Conservation (phyloP, 2,329 filamentous ascomycete genomes). For the Fusarium sp. region DNA sequence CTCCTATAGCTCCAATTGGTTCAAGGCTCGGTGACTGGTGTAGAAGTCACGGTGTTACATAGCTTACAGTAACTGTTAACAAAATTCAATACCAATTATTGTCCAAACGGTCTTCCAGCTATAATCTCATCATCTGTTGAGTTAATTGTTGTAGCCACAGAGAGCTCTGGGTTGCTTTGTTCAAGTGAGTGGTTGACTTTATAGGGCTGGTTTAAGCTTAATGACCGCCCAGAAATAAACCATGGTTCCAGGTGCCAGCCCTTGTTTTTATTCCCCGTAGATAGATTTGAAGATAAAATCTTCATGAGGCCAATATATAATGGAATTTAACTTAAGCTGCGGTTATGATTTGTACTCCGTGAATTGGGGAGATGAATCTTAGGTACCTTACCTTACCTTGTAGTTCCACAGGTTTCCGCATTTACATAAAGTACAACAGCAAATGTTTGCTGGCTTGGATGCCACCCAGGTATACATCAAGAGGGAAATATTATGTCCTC, state of each 20-base stretch:
- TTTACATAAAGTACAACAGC: too few relatives aligned
- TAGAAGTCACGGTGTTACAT: neutral
- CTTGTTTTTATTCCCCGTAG: neutral
- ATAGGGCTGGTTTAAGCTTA: constrained; percentile 1
- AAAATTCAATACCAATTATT: neutral
- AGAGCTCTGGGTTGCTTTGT: neutral
- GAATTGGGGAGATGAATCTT: too few relatives aligned
- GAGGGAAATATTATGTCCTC: too few relatives aligned
- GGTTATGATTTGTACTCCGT: neutral
- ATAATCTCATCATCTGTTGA: neutral
- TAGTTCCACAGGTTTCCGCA: too few relatives aligned
- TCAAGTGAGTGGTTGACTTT: neutral
- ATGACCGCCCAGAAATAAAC: neutral
- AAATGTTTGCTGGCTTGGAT: too few relatives aligned
- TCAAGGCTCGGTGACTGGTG: neutral
- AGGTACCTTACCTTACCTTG: too few relatives aligned
- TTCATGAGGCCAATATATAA: neutral
- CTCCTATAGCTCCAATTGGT: neutral
- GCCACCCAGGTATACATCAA: too few relatives aligned
- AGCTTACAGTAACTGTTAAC: neutral
- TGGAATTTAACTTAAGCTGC: neutral
- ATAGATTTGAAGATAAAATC: neutral
- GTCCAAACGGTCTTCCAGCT: neutral
- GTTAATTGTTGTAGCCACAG: neutral
- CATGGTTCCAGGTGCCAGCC: neutral